Percentiles rank a stretch among this genome's conserved stretches.
These are phyloP conservation scores for Eimeria necatrix DNA, from an alignment of 169 alveolate genomes.

Conservation along the genomic window DNA sequence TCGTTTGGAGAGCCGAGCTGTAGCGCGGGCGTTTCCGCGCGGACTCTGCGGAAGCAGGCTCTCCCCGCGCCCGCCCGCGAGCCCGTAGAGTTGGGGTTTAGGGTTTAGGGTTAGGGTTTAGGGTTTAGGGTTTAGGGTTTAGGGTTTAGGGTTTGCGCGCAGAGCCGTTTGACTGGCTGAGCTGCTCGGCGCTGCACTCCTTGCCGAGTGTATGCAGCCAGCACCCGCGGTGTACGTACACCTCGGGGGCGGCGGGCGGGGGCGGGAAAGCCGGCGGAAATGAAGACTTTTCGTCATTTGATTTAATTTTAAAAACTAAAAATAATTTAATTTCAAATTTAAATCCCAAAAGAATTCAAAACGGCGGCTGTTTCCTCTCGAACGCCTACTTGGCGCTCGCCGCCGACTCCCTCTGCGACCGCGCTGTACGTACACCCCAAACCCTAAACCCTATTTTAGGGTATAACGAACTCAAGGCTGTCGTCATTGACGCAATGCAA, in stretches of 20 bases:
- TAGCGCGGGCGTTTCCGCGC: neutral
- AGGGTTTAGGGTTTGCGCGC: neutral
- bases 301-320: too few relatives aligned
- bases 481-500: neutral
- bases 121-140: constrained; percentile 36
- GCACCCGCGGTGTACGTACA: constrained; percentile 71
- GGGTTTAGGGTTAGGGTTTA: constrained; percentile 5
- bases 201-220: neutral
- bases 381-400: constrained; percentile 35
- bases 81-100: neutral
- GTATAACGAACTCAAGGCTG: constrained; percentile 26
- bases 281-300: too few relatives aligned
- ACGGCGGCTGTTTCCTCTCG: neutral
- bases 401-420: constrained; percentile 13
- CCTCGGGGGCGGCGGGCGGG: neutral
- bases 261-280: neutral
- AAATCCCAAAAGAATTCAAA: too few relatives aligned
- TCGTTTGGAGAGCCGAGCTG: neutral
- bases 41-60: too few relatives aligned
- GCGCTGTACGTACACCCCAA: neutral
- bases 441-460: constrained; percentile 4
- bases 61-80: too few relatives aligned
- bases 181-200: constrained; percentile 40
- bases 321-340: too few relatives aligned
- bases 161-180: constrained; percentile 67